phyloP scores from a whole-genome alignment of 179 eudicot species.

The Silene vulgaris region DNA sequence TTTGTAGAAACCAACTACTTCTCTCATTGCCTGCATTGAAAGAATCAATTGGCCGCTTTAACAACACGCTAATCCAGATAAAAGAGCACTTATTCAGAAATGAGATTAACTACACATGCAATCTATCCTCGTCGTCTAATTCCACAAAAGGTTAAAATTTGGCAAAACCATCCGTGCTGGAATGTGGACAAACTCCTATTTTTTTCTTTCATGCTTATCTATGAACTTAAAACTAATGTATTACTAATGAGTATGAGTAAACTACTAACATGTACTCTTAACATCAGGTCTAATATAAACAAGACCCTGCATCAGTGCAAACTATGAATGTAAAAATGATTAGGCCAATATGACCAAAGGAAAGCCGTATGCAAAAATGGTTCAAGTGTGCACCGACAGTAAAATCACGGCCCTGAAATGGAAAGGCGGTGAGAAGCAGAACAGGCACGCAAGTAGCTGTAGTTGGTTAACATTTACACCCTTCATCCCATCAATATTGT shows the following conservation, averaged over 20 bases:
- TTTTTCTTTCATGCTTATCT: too few relatives aligned
- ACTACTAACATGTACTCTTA: background rate
- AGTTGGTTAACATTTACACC: too few relatives aligned
- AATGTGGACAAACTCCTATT: too few relatives aligned
- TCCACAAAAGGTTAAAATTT: background rate
- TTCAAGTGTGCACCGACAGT: background rate
- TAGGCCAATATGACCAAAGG: too few relatives aligned
- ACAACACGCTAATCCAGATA: too few relatives aligned
- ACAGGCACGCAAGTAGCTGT: background rate
- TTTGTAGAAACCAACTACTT: constrained; percentile 83
- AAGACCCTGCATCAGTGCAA: too few relatives aligned
- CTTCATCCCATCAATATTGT: too few relatives aligned
- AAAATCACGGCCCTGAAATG: background rate
- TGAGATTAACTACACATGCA: background rate
- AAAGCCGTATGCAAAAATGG: background rate
- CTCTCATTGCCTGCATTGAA: constrained; percentile 71
- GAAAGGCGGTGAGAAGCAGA: background rate
- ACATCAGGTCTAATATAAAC: background rate
- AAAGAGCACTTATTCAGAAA: background rate
- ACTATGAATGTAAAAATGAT: too few relatives aligned
- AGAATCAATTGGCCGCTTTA: background rate
- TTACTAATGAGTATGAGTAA: too few relatives aligned
- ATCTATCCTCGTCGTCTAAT: background rate
- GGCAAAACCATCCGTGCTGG: too few relatives aligned
- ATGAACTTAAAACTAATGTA: too few relatives aligned